Base-by-base conservation (phyloP, 768 basidiomycete species). In the Cytidiella melzeri region DNA sequence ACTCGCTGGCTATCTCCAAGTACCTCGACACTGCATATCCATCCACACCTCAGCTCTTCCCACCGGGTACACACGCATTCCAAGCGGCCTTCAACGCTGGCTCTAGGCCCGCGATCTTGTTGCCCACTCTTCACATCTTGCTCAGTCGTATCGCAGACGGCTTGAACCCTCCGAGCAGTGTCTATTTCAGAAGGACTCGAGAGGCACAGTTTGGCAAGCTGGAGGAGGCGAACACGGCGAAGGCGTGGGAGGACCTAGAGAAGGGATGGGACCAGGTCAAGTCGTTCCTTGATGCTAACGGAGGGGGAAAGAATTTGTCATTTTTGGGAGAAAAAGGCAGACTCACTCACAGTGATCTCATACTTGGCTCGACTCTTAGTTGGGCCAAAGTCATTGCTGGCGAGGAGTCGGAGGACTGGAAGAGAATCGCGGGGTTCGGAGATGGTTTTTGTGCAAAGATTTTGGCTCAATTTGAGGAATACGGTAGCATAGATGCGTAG, bases 11-110 rank as follows among this genome's bases (percentile, higher is more conserved):
- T 24, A 81, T 82, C 48, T 76, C 74, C 1, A 54, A 65, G 13
- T 79, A 81, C 57, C 66, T 81, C 45, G 79, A 81, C 46, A 60
- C 63, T 1, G 65, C 67, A 1, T 81, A 79, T 54, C 74, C 79
- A 0, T 59, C 66, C 40, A 66, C 71, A 1, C 72, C 71, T 0
- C 53, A 43, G 9, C 55, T 79, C 19, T 57, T 78, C 52, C 73
- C 70, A 0, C 20, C 43, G 4, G 71, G 69, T n/a, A 67, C 66
- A 0, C 57, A 61, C 20, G 69, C 68, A 0, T 58, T 79, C 12
- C 66, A 76, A 39, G 54, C 44, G 15, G 27, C 3, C 3, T 66
- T 61, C 41, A n/a, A n/a, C n/a, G n/a, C n/a, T n/a, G n/a, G n/a
- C n/a, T n/a, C n/a, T n/a, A n/a, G n/a, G n/a, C 25, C 38, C 48